phyloP scores from a whole-genome alignment of 352 stramenopile species.

The Globisporangium takayamanum region DNA sequence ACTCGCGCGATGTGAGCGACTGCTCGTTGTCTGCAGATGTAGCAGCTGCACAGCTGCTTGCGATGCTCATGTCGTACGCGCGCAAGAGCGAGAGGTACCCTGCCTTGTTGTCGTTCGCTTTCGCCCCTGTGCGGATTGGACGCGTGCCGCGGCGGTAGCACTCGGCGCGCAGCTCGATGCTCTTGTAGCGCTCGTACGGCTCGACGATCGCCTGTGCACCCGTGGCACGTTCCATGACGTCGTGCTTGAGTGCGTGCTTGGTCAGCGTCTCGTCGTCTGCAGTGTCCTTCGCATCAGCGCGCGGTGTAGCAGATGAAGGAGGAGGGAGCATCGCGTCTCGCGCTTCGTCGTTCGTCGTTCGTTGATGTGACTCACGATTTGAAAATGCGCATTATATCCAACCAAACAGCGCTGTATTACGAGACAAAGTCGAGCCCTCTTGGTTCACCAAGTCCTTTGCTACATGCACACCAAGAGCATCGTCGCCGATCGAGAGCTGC shows the following conservation, averaged over 20 bases:
- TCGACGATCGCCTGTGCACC: slow-evolving; percentile 5
- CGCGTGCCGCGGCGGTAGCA: slow-evolving; percentile 18
- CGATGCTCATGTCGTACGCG: slow-evolving; percentile 6
- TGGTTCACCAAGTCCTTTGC: no score
- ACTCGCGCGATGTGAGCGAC: not conserved
- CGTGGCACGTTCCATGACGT: not conserved
- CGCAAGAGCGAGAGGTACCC: slow-evolving; percentile 18
- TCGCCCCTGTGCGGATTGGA: slow-evolving; percentile 7
- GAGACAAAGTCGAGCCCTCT: no score
- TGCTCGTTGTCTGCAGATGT: not conserved
- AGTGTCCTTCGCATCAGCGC: not conserved
- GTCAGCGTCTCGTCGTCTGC: not conserved
- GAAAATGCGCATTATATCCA: no score
- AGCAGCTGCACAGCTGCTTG: not conserved
- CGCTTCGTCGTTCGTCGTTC: no score
- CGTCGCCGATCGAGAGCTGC: not conserved
- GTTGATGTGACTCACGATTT: no score
- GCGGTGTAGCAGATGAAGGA: no score
- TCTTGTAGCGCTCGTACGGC: slow-evolving; percentile 18
- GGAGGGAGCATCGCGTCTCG: no score
- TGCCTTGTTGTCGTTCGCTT: slow-evolving; percentile 18
- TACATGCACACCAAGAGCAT: no score
- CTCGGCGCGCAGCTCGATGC: slow-evolving; percentile 18
- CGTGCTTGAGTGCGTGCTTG: not conserved
- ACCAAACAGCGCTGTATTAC: no score